Conservation (phyloP, 305 asterid species). For the Fraxinus sp. region DNA sequence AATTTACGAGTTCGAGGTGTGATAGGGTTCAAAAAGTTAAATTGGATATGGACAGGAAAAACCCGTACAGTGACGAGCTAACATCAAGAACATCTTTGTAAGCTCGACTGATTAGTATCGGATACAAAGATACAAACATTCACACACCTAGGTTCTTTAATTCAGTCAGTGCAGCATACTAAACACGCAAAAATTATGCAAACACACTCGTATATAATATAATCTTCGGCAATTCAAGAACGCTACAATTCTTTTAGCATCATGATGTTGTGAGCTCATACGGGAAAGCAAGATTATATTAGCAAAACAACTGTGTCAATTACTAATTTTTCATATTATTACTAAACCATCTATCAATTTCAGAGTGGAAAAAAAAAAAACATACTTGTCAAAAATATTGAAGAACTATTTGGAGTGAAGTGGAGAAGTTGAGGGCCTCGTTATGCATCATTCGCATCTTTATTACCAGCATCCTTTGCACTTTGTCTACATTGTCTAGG, state of each 20-base stretch:
- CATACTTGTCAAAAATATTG: neutral
- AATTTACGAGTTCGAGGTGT: neutral
- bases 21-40: neutral
- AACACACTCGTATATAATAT: neutral
- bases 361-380: neutral
- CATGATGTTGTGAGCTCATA: neutral
- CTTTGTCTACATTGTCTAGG: slow-evolving; percentile 46
- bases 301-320: neutral
- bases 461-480: slow-evolving; percentile 36
- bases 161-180: neutral
- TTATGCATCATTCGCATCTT: slow-evolving; percentile 39
- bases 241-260: neutral
- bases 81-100: neutral
- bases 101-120: neutral
- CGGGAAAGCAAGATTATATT: neutral
- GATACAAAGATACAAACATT: neutral
- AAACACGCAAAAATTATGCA: neutral
- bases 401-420: neutral
- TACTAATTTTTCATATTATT: neutral
- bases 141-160: neutral
- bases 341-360: neutral
- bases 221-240: neutral
- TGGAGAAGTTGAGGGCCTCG: slow-evolving; percentile 55
- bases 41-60: neutral
- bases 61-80: neutral